A percentile compares a stretch with the other conserved stretches of the same genome.
These are phyloP conservation scores for Pezicula neosporulosa DNA, from an alignment of 2,329 filamentous ascomycete genomes.

Conservation along the genomic window DNA sequence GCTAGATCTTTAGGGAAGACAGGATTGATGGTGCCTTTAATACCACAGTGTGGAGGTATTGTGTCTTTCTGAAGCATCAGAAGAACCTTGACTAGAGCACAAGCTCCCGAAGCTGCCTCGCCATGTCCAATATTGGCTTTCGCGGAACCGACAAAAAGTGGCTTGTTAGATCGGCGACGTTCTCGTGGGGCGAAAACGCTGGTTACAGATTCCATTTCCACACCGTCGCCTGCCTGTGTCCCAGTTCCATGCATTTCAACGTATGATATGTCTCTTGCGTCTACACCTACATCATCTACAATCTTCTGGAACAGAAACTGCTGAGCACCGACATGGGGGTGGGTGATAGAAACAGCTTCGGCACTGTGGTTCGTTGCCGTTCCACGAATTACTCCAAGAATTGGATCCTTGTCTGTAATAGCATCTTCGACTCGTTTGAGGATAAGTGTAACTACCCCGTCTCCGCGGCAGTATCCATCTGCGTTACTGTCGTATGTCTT, in stretches of 20 bases:
- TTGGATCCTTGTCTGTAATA: conserved; percentile 40
- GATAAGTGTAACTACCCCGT: conserved; percentile 41
- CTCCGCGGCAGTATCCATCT: conserved; percentile 48
- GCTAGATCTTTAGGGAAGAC: conserved; percentile 26
- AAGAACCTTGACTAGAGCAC: conserved; percentile 23
- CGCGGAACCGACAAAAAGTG: conserved; percentile 35
- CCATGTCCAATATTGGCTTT: conserved; percentile 20
- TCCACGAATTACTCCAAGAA: conserved; percentile 56
- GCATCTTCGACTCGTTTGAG: conserved; percentile 45
- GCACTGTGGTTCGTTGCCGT: conserved; percentile 77
- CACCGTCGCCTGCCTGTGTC: conserved; percentile 6
- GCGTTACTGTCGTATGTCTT: conserved; percentile 41
- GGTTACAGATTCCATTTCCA: conserved; percentile 65
- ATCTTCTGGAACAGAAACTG: conserved; percentile 65
- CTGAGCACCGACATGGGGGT: conserved; percentile 74
- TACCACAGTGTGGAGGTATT: conserved; percentile 22
- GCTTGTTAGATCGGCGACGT: conserved; percentile 43
- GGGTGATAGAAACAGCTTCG: conserved; percentile 75
- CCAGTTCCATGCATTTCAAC: conserved; percentile 9
- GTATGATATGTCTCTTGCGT: conserved; percentile 73
- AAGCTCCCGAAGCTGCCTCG: conserved; percentile 20
- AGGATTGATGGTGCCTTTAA: conserved; percentile 27
- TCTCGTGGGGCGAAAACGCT: conserved; percentile 52
- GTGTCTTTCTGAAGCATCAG: conserved; percentile 20
- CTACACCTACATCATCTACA: conserved; percentile 68